Evolutionary conservation across 495 filamentous ascomycete genomes (phyloP).

Genomic region (Venustampulla echinocandica): DNA sequence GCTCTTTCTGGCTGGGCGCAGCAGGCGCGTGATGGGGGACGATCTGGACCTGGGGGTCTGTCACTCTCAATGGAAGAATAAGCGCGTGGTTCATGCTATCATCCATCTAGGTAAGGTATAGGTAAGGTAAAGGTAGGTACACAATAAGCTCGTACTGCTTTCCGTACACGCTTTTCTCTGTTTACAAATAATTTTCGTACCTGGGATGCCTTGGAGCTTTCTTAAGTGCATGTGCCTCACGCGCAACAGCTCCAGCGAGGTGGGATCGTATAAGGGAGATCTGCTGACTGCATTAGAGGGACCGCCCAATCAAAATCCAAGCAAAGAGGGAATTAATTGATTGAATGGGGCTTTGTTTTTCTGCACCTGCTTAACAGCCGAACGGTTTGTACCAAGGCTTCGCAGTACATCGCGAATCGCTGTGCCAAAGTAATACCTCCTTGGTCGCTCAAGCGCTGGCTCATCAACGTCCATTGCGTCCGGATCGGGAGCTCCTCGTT

Average conservation of each 20-base stretch:
- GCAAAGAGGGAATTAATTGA: conserved; percentile 8
- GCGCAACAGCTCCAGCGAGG: conserved; percentile 38
- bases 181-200: too few relatives aligned
- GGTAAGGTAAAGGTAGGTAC: too few relatives aligned
- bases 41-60: conserved; percentile 15
- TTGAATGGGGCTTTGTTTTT: not conserved
- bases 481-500: conserved; percentile 36
- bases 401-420: conserved; percentile 44
- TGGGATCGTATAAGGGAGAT: conserved; percentile 43
- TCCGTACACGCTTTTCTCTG: too few relatives aligned
- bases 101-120: too few relatives aligned
- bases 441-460: conserved; percentile 29
- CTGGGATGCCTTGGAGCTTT: conserved; percentile 16
- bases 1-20: conserved; percentile 1
- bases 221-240: conserved; percentile 37
- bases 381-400: conserved; percentile 39
- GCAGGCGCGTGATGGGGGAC: conserved; percentile 10
- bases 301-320: conserved; percentile 9
- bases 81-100: conserved; percentile 16
- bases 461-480: conserved; percentile 43
- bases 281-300: conserved; percentile 24
- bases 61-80: conserved; percentile 9
- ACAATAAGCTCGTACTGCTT: too few relatives aligned
- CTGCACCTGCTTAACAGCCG: conserved; percentile 32
- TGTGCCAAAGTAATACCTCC: conserved; percentile 40